A percentile compares a stretch with the other conserved stretches of the same genome.
Evolutionary conservation across 148 eudicot species (phyloP).

Genomic region (Rheum nobile): DNA sequence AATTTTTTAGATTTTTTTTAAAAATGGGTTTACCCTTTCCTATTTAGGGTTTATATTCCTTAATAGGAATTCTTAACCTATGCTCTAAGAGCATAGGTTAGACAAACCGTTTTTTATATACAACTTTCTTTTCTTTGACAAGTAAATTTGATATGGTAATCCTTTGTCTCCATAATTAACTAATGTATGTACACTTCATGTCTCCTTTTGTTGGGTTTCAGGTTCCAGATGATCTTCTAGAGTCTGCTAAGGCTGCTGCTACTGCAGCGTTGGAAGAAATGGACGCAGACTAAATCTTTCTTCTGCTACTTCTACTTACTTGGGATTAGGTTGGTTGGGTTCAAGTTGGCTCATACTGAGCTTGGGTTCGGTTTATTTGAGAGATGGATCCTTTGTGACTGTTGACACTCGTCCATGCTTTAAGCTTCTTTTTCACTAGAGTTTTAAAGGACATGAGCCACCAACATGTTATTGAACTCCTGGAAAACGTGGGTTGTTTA

Average conservation of each 20-base stretch:
- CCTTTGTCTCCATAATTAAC: background rate
- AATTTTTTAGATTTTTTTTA: no score
- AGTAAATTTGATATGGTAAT: background rate
- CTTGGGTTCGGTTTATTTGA: background rate
- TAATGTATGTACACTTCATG: background rate
- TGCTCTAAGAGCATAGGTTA: no score
- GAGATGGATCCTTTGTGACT: slow-evolving; percentile 4
- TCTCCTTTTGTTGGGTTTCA: slow-evolving; percentile 13
- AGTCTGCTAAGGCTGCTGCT: slow-evolving; percentile 63
- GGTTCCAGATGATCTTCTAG: slow-evolving; percentile 62
- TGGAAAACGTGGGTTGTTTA: background rate
- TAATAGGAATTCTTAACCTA: no score
- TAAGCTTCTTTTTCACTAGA: background rate
- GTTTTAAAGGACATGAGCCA: background rate
- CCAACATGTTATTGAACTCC: background rate
- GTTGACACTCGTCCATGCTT: background rate
- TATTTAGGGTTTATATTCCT: no score
- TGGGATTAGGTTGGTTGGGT: background rate
- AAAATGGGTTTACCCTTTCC: no score
- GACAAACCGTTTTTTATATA: no score
- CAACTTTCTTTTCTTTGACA: background rate
- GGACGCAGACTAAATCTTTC: slow-evolving; percentile 52
- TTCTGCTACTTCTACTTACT: background rate
- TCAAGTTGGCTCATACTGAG: background rate
- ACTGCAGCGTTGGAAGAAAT: slow-evolving; percentile 67